phyloP scores from a whole-genome alignment of 176 grass and related monocot genomes.

The Aegilops bicornis region DNA sequence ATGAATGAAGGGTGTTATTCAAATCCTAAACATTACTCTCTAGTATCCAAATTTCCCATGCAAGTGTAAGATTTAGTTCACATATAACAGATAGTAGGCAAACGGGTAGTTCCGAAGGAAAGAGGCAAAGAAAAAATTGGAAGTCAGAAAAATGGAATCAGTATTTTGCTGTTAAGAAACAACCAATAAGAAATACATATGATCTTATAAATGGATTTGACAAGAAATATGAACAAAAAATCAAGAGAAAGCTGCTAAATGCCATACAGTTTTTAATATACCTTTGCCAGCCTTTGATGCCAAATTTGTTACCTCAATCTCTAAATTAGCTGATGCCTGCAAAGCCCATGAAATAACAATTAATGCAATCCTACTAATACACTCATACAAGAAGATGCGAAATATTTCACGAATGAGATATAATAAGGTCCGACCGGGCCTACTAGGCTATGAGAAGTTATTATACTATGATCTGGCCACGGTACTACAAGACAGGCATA shows the following conservation, averaged over 20 bases:
- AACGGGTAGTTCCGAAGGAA: neutral
- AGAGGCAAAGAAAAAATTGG: neutral
- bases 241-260: neutral
- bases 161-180: constrained; percentile 7
- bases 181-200: neutral
- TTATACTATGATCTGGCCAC: neutral
- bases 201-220: neutral
- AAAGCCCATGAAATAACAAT: constrained; percentile 26
- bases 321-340: constrained; percentile 84
- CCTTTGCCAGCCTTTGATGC: constrained; percentile 91
- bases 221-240: constrained; percentile 17
- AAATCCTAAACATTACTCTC: neutral
- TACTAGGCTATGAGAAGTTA: neutral
- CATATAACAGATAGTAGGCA: neutral
- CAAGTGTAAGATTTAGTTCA: neutral
- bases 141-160: neutral
- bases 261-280: constrained; percentile 29
- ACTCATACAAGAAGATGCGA: neutral
- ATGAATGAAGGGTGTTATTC: constrained; percentile 27
- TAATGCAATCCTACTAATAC: constrained; percentile 5
- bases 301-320: constrained; percentile 99
- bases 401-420: neutral
- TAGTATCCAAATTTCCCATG: neutral
- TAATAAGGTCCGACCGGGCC: neutral
- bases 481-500: neutral